Base-by-base conservation (phyloP, 2,329 filamentous ascomycete species). In the Fusarium siculi region DNA sequence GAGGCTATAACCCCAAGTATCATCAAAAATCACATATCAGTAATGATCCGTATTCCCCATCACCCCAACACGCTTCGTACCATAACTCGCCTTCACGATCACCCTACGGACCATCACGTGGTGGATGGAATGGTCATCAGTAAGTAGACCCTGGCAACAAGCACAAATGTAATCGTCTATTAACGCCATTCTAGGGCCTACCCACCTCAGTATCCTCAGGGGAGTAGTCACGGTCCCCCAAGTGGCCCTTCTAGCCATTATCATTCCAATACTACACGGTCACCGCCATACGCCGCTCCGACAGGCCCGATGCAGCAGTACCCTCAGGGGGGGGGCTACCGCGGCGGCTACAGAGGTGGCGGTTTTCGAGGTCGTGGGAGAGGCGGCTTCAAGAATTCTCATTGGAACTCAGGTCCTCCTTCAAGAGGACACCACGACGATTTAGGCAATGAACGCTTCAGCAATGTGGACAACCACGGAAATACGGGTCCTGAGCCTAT, bases 371-470 rank as follows among this genome's bases (percentile, higher is more conserved):
- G 90, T 36, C 85, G 89, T 54, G 86, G 86, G 44, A 87, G 92
- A 57, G 90, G 90, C 40, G 91, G 82, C 88, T 92, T 85, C 87
- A 91, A 82, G 90, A 93, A 82, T 80, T 73, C 91, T 5, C 93
- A 94, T 50, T 95, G 93, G 92, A 76, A 70, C 21, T 72, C 75
- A 63, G 74, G 71, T 7, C 68, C 76, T 23, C 67, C 74, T 16
- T 60, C 73, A 44, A 73, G 76, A 55, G 72, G 74, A 6, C 69
- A 76, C 54, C 73, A 70, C 37, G 75, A 78, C 14, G 76, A 78
- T 30, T 28, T 65, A 34, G 68, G 54, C 37, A 70, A 72, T 34
- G 70, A 74, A 44, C 69, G 74, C 15, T 73, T 74, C 34, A 73
- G 65, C 42, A 72, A 58, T 30, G 63, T 39, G 55, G 68, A 57